Evolutionary conservation across 352 stramenopile genomes (phyloP), one percentile per base, ranked within the genome.

Genomic region (Pythium rishiriense): DNA sequence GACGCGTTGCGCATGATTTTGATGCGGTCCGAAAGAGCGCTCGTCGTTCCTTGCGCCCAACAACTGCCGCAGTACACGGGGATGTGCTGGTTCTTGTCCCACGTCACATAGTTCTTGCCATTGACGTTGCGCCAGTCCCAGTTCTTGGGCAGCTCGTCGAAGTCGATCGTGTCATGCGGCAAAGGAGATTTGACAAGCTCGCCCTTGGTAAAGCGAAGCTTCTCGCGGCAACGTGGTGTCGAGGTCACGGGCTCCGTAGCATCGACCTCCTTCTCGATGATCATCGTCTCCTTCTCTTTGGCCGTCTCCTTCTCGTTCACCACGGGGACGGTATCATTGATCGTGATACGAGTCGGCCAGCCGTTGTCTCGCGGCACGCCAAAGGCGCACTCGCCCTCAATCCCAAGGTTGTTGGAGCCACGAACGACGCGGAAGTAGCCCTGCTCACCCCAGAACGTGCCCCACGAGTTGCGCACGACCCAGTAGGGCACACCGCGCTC

Each of bases 51-150:
- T 35, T 97, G 90, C 0, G 91, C 90, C 92, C 92, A 98, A 77
- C 90, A 98, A 47, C 85, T 96, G n/a, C 90, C 89, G 54, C 92
- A 97, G 73, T 97, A 97, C 46, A 87, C 72, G 26, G 97, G 97
- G 58, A 99, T 98, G 75, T 99, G 97, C 73, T 99, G 97, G 79
- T 99, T 99, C 68, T 98, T 96, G 72, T 97, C 94, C 82, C 96
- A 98, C n/a, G 97, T 99, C 21, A 98, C 83, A 71, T 96, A 99
- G 75, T 90, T 97, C 65, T 84, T 91, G 49, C 96, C 96, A 65
- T 97, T 81, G 1, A 99, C 76, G 68, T 98, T 91, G 47, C 92
- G 87, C 96, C 97, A 99, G 73, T 97, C 92, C 82, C 98, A 99
- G 19, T 52, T 66, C 60, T 97, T 91, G 4, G 97, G 97, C 10